Evolutionary conservation across 116 monocot genomes (phyloP).

Genomic region (Dioscorea cayenensis): DNA sequence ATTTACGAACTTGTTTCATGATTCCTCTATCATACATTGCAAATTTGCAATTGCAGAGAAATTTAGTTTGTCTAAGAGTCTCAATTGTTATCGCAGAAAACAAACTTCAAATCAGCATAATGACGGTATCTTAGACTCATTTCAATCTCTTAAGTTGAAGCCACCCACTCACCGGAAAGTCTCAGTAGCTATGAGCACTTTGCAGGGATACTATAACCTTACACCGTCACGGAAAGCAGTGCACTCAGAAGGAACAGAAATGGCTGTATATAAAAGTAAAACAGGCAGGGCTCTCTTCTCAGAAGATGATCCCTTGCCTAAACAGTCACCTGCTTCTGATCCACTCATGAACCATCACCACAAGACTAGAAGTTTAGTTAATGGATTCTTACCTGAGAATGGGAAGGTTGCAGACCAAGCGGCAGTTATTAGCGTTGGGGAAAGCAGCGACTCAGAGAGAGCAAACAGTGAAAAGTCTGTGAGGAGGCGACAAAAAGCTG

Average conservation of each 20-base stretch:
- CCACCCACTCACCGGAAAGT: constrained; percentile 17
- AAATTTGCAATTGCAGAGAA: neutral
- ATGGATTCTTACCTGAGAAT: constrained; percentile 11
- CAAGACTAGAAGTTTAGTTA: constrained; percentile 16
- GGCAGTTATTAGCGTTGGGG: neutral
- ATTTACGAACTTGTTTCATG: too few relatives aligned
- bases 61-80: neutral
- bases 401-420: neutral
- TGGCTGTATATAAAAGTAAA: constrained; percentile 45
- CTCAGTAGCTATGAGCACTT: constrained; percentile 63
- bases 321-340: constrained; percentile 25
- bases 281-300: constrained; percentile 15
- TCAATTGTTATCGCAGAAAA: constrained; percentile 18
- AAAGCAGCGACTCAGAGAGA: constrained; percentile 8
- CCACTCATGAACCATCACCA: constrained; percentile 4
- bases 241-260: constrained; percentile 28
- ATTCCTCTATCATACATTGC: neutral
- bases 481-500: constrained; percentile 12
- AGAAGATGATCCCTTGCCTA: constrained; percentile 20
- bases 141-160: constrained; percentile 36
- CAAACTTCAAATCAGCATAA: constrained; percentile 21
- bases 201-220: constrained; percentile 70
- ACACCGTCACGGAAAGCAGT: constrained; percentile 24
- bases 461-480: constrained; percentile 10
- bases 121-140: constrained; percentile 25